Evolutionary conservation across 1,139 yeast species (phyloP), one percentile per base, ranked within the genome.

Genomic region (Lodderomyces oxycetoniae): DNA sequence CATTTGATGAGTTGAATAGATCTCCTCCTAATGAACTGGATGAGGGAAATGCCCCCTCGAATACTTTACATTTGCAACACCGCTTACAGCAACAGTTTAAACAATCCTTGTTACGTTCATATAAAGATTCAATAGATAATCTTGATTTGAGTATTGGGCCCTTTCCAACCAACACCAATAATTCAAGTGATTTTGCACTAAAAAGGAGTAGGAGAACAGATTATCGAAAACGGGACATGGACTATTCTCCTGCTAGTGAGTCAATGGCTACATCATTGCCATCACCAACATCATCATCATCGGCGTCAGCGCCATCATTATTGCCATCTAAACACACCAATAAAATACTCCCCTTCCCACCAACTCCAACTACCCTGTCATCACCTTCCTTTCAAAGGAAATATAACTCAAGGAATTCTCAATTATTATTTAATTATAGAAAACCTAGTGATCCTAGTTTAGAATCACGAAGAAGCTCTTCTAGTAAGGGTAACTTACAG

Each of bases 171-270:
- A 8, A 7, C 24, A n/a, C 3, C 17, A n/a, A n/a, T n/a, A n/a
- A n/a, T n/a, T 20, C 31, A 17, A 23, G 26, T 12, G 41, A 39
- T 22, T 41, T 65, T 47, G 49, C 70, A 1, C 55, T 67, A 40
- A 59, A 57, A 34, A 48, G 74, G 37, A 61, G 70, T 39, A 57
- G 73, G 41, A 50, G 74, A 36, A 57, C 63, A 3, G 70, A 67
- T 44, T 67, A 67, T 44, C 48, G 67, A 28, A 66, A 65, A 33
- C 55, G 52, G 22, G 32, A 24, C 14, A 12, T 7, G 9, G 14
- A 21, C 7, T 13, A 10, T 23, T 21, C 27, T 4, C 12, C 27
- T 10, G 11, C 29, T 8, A 34, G 35, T 2, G 35, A 28, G 9
- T 11, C 12, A 4, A 17, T 20, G 23, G 24, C 37, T 12, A 35